A percentile compares a stretch with the other conserved stretches of the same genome.
Conservation (phyloP, 352 stramenopile genomes). For the Ophiocytium majus region DNA sequence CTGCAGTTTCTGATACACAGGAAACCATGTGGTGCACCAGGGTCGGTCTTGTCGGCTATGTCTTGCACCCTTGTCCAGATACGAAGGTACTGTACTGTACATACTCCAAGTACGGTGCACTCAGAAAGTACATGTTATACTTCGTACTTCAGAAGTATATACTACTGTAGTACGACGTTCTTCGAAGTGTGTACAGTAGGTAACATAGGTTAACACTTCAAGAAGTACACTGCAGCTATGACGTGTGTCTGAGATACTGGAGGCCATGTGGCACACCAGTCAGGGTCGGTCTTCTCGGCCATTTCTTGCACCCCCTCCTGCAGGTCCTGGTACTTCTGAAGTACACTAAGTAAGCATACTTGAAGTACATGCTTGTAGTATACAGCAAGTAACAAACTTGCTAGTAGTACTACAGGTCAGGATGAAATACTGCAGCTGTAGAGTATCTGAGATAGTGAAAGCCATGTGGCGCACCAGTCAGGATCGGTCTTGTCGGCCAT, state of each 20-base stretch:
- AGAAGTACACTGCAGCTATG: not conserved
- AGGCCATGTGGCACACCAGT: not conserved
- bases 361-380: no score
- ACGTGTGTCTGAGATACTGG: not conserved
- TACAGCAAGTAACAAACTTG: no score
- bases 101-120: no score
- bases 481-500: constrained; percentile 40
- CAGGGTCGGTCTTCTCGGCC: constrained; percentile 31
- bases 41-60: constrained; percentile 39
- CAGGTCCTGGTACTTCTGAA: constrained; percentile 23
- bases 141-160: no score
- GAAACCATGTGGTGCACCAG: not conserved
- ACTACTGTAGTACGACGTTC: no score
- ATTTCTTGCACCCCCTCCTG: constrained; percentile 53
- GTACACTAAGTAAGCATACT: not conserved
- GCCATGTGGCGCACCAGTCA: constrained; percentile 20
- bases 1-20: not conserved
- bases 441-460: not conserved
- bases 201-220: no score
- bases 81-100: no score
- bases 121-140: no score
- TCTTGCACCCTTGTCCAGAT: constrained; percentile 53
- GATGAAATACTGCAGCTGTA: no score
- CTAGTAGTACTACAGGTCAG: no score
- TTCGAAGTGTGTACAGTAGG: no score